These are phyloP conservation scores for Populus davidiana DNA, from an alignment of 345 rosid genomes.

Conservation along the genomic window DNA sequence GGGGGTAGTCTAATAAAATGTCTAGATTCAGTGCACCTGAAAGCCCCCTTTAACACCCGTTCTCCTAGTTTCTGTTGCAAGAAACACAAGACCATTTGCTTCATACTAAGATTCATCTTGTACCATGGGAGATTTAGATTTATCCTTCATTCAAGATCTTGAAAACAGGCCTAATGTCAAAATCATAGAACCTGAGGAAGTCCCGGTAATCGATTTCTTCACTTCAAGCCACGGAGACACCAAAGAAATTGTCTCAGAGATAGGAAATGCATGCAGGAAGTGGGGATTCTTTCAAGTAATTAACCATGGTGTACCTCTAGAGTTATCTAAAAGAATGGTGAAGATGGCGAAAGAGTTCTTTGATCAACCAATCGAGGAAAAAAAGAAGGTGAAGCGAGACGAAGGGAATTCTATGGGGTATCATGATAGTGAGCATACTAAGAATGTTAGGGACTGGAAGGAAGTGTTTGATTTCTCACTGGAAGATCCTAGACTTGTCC, in stretches of 20 bases:
- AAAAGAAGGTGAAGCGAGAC: slow-evolving; percentile 51
- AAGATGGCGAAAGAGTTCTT: slow-evolving; percentile 40
- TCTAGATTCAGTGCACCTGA: too few species aligned
- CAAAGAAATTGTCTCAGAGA: slow-evolving; percentile 33
- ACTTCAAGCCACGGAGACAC: slow-evolving; percentile 14
- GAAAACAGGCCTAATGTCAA: slow-evolving; percentile 37
- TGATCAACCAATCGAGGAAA: slow-evolving; percentile 45
- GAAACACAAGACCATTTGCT: too few species aligned
- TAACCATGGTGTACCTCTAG: slow-evolving; percentile 45
- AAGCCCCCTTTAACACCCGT: too few species aligned
- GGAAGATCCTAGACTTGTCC: slow-evolving; percentile 47
- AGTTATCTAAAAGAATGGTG: slow-evolving; percentile 25
- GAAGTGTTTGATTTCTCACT: slow-evolving; percentile 57
- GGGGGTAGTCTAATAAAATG: too few species aligned
- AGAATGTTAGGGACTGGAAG: slow-evolving; percentile 65
- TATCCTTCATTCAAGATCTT: slow-evolving; percentile 40
- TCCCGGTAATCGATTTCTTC: slow-evolving; percentile 50
- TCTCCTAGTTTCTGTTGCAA: too few species aligned
- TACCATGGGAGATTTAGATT: slow-evolving; percentile 44
- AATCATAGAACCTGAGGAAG: slow-evolving; percentile 31
- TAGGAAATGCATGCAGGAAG: slow-evolving; percentile 46
- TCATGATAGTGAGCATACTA: slow-evolving; percentile 60
- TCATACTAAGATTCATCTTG: too few species aligned
- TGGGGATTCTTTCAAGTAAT: slow-evolving; percentile 67
- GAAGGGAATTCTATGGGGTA: slow-evolving; percentile 50